Conservation (phyloP, 2,329 filamentous ascomycete genomes). For the Ustilaginoidea virens region DNA sequence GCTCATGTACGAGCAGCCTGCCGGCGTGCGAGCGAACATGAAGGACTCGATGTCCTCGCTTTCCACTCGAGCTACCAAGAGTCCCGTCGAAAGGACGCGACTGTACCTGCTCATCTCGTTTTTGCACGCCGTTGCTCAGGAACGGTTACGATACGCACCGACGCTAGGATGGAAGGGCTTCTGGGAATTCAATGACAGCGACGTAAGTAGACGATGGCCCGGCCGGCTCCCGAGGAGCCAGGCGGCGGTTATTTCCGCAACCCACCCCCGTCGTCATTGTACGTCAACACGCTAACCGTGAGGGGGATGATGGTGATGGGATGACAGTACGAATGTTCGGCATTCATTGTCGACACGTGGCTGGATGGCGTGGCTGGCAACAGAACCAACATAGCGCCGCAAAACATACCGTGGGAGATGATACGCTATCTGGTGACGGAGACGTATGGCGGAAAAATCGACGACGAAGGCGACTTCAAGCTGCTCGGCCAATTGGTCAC, state of each 20-base stretch:
- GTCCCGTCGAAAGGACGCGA: constrained; percentile 79
- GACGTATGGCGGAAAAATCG: constrained; percentile 96
- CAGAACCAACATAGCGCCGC: constrained; percentile 82
- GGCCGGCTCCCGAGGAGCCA: too few relatives aligned
- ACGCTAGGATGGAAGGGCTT: constrained; percentile 94
- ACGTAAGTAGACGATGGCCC: constrained; percentile 56
- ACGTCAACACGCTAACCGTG: too few relatives aligned
- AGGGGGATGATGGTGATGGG: too few relatives aligned
- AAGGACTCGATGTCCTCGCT: constrained; percentile 86
- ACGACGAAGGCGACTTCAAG: constrained; percentile 72
- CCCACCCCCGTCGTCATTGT: too few relatives aligned
- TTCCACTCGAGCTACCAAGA: constrained; percentile 58
- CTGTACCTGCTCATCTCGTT: constrained; percentile 87
- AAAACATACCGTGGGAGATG: constrained; percentile 94
- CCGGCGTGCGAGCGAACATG: constrained; percentile 94
- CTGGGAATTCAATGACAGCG: constrained; percentile 99
- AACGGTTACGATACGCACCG: constrained; percentile 85
- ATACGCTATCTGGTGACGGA: constrained; percentile 80
- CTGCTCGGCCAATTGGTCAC: constrained; percentile 60
- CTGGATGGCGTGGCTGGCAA: constrained; percentile 68
- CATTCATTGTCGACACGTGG: constrained; percentile 93
- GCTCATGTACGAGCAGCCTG: constrained; percentile 95
- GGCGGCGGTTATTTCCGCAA: too few relatives aligned
- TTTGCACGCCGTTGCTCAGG: constrained; percentile 89
- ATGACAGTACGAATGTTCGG: constrained; percentile 92